phyloP scores from a whole-genome alignment of 495 filamentous ascomycete genomes.

The Hypoxylon lienhwacheense region DNA sequence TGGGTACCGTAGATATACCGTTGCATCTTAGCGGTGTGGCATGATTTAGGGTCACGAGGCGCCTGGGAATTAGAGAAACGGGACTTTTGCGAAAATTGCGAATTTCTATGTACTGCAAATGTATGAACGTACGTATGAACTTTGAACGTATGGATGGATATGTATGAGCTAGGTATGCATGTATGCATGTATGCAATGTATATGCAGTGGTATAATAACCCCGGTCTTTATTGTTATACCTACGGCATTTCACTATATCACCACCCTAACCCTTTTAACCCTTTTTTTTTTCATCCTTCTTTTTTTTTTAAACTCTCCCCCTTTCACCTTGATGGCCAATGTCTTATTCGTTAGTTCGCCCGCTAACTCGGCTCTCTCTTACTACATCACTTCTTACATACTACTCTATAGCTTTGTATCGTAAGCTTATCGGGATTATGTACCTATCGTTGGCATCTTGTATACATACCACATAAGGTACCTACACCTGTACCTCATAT shows the following conservation, averaged over 20 bases:
- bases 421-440: conserved; percentile 15
- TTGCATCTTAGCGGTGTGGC: conserved; percentile 36
- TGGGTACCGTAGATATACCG: conserved; percentile 39
- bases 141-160: neutral
- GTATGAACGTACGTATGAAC: too few species aligned
- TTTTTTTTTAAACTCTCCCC: too few species aligned
- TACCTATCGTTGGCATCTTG: conserved; percentile 3
- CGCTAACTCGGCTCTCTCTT: conserved; percentile 1
- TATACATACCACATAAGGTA: neutral
- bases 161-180: neutral
- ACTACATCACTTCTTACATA: neutral
- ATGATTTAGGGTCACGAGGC: conserved; percentile 38
- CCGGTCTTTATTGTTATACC: conserved; percentile 9
- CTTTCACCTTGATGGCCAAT: conserved; percentile 21
- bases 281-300: too few species aligned
- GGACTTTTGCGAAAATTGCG: conserved; percentile 26
- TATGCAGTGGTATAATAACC: neutral
- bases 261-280: too few species aligned
- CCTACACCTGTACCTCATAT: too few species aligned
- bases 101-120: conserved; percentile 8
- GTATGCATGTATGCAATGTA: conserved; percentile 9
- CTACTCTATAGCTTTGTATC: neutral
- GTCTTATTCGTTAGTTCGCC: conserved; percentile 3
- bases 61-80: conserved; percentile 27
- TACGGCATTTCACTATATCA: conserved; percentile 12